Conservation (phyloP, 2,329 filamentous ascomycete genomes). For the Emmonsia crescens region DNA sequence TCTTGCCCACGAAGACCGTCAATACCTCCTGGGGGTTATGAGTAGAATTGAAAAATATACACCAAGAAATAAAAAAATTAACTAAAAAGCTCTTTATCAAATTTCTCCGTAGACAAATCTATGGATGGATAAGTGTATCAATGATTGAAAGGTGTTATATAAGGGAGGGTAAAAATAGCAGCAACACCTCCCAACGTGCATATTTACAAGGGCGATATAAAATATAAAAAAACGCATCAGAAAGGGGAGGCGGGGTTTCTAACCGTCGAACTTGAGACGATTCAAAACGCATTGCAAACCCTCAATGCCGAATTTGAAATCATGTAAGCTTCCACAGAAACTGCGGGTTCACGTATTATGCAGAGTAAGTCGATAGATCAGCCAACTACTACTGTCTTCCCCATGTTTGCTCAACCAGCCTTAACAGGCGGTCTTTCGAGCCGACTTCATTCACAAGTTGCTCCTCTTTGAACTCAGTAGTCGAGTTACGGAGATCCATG, state of each 20-base stretch:
- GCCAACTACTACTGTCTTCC: not conserved
- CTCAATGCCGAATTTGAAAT: not conserved
- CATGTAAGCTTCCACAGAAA: not conserved
- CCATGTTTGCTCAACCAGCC: conserved; percentile 8
- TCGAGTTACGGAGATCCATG: conserved; percentile 9
- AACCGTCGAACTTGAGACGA: not conserved
- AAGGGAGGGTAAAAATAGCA: not conserved
- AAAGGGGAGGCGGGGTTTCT: not conserved
- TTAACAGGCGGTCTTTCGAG: conserved; percentile 7
- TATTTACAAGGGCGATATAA: not conserved
- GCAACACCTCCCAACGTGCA: not conserved
- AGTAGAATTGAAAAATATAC: not conserved
- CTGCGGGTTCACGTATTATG: not conserved
- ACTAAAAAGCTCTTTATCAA: not conserved
- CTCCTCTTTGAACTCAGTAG: conserved; percentile 7
- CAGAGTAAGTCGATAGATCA: not conserved
- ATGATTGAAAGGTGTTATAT: not conserved
- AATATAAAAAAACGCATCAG: not conserved
- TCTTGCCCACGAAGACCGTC: not conserved
- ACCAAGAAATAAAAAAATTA: not conserved
- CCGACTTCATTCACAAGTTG: conserved; percentile 7
- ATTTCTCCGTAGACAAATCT: not conserved
- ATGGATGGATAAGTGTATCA: not conserved
- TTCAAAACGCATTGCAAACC: not conserved
- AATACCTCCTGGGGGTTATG: not conserved